Evolutionary conservation across 148 eudicot species (phyloP), one percentile per base, ranked within the genome.

Genomic region (Vaccinium darrowii): DNA sequence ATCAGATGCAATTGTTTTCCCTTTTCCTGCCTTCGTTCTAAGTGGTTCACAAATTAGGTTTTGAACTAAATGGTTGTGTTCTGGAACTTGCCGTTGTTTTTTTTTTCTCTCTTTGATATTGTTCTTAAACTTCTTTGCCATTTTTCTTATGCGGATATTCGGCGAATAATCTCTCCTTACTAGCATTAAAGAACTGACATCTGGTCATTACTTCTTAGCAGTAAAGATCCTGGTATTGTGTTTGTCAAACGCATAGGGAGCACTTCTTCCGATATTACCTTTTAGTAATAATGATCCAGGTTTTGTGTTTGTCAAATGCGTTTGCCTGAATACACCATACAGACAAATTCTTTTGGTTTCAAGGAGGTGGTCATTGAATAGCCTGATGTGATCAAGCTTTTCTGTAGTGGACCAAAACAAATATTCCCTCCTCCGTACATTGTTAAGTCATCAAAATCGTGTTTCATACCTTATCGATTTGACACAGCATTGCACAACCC

Each of bases 161-260:
- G 8, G 7, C n/a, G 5, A 79, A 79, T 79, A 53, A 79, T 56
- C 60, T 30, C 49, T 54, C 36, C 54, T n/a, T 27, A 21, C 81
- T 16, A 52, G 11, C 21, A 52, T 78, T 78, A 54, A 78, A 13
- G 62, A 78, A 52, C 3, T 78, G 33, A 10, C 62, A 52, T 78
- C 43, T 53, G 49, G 27, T 15, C 81, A 78, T 78, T 36, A 27
- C 60, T 51, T 76, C 36, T 18, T 76, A 33, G 27, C 8, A 53
- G 53, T 52, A 13, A 52, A 27, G 60, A 13, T 77, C 79, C 8
- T 3, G 63, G 63, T 30, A 25, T 27, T 12, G 0, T 14, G 53
- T 53, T 78, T 50, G 30, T 77, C 58, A 77, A 51, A 77, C 39
- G 51, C 57, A 36, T 50, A n/a, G 57, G 80, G 30, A 51, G 80